Evolutionary conservation across 306 rosid species (phyloP).

Genomic region (Mimosa pudica): DNA sequence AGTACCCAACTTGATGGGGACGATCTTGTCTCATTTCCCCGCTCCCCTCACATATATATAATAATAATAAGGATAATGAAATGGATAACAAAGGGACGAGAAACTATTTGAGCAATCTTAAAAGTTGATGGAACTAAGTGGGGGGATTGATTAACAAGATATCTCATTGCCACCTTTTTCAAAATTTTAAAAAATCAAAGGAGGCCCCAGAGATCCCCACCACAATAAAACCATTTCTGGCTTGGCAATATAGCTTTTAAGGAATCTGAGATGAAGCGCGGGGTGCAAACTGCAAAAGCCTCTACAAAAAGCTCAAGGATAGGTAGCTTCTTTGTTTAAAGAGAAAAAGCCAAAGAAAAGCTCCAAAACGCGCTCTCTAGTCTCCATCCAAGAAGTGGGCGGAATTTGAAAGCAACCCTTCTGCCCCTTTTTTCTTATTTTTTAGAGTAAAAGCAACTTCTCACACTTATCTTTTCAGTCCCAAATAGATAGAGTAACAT

Average conservation of each 20-base stretch:
- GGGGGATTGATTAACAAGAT: not conserved
- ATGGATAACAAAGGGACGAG: not conserved
- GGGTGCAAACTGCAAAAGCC: not conserved
- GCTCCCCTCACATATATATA: conserved; percentile 12
- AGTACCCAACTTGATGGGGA: not conserved
- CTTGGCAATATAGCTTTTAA: not conserved
- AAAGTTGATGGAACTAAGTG: conserved; percentile 20
- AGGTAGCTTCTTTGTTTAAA: conserved; percentile 11
- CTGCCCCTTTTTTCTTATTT: not conserved
- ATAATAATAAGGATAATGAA: not conserved
- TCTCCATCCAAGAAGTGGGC: not conserved
- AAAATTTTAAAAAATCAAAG: not conserved
- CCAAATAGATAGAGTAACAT: conserved; percentile 12
- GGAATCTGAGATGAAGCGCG: conserved; percentile 19
- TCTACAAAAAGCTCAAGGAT: conserved; percentile 12
- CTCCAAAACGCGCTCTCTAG: conserved; percentile 10
- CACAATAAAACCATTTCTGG: conserved; percentile 9
- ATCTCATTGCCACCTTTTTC: conserved; percentile 16
- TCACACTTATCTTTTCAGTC: conserved; percentile 19
- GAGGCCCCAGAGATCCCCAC: not conserved
- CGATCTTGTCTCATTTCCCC: conserved; percentile 32
- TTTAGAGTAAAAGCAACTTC: conserved; percentile 27
- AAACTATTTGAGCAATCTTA: not conserved
- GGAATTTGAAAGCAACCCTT: no score
- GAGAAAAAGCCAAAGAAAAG: conserved; percentile 17